Evolutionary conservation across 2,329 filamentous ascomycete genomes (phyloP).

Genomic region (Neopestalotiopsis rosae): DNA sequence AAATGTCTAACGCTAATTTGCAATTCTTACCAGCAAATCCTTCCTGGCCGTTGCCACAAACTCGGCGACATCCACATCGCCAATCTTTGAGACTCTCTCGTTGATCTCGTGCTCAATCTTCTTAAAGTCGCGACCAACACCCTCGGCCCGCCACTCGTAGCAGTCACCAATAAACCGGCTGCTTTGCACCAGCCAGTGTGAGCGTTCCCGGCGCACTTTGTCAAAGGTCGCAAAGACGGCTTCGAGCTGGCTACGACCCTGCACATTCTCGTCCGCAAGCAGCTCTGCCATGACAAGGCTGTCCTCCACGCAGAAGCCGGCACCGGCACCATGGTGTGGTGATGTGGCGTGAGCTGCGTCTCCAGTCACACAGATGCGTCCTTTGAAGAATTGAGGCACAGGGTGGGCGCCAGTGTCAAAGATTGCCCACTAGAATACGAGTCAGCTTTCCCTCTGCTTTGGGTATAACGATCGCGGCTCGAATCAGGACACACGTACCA

Average conservation of each 20-base stretch:
- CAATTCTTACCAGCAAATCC: not conserved
- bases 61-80: constrained; percentile 4
- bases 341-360: constrained; percentile 19
- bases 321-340: constrained; percentile 16
- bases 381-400: not conserved
- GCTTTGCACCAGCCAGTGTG: constrained; percentile 20
- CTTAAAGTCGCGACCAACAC: constrained; percentile 6
- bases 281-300: constrained; percentile 9
- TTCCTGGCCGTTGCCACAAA: not conserved
- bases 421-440: constrained; percentile 17
- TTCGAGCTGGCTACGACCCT: not conserved
- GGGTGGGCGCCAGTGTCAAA: constrained; percentile 18
- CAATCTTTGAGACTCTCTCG: not conserved
- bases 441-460: no score
- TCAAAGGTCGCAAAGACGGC: constrained; percentile 16
- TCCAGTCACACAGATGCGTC: constrained; percentile 10
- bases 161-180: constrained; percentile 17
- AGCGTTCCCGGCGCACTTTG: constrained; percentile 5
- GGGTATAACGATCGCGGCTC: not conserved
- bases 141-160: constrained; percentile 17
- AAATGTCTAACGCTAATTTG: not conserved
- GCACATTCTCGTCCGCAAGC: not conserved
- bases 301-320: constrained; percentile 17
- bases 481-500: not conserved
- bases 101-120: constrained; percentile 14